These are phyloP conservation scores for Blastobotrys arbuscula DNA, from an alignment of 1,139 yeast genomes.

Conservation along the genomic window DNA sequence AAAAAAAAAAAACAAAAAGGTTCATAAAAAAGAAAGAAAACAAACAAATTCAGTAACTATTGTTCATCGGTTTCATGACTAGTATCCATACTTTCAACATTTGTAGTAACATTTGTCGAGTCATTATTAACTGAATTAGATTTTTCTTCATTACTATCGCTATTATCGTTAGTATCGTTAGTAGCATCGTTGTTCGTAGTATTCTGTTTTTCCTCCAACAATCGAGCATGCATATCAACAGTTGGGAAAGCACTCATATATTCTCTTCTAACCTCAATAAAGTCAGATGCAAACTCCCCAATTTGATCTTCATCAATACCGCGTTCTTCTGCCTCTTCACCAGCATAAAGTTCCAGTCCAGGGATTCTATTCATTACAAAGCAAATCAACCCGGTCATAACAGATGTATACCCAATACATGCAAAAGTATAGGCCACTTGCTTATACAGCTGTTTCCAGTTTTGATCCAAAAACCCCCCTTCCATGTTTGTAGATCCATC, in stretches of 20 bases:
- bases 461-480: conserved; percentile 91
- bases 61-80: too few relatives aligned
- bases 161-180: not conserved
- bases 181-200: not conserved
- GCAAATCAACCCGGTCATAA: conserved; percentile 73
- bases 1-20: too few relatives aligned
- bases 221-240: not conserved
- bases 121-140: not conserved
- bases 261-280: conserved; percentile 93
- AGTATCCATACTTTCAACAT: not conserved
- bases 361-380: conserved; percentile 73
- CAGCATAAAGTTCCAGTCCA: conserved; percentile 71
- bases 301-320: conserved; percentile 97
- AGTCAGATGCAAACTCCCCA: conserved; percentile 97
- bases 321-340: conserved; percentile 76
- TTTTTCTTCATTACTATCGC: not conserved
- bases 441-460: conserved; percentile 85
- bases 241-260: conserved; percentile 59
- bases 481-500: conserved; percentile 69
- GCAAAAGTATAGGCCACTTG: conserved; percentile 83
- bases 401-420: conserved; percentile 67
- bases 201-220: not conserved
- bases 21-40: too few relatives aligned
- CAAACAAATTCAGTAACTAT: too few relatives aligned
- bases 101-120: not conserved